Evolutionary conservation across 148 eudicot species (phyloP).

Genomic region (Arbutus unedo): DNA sequence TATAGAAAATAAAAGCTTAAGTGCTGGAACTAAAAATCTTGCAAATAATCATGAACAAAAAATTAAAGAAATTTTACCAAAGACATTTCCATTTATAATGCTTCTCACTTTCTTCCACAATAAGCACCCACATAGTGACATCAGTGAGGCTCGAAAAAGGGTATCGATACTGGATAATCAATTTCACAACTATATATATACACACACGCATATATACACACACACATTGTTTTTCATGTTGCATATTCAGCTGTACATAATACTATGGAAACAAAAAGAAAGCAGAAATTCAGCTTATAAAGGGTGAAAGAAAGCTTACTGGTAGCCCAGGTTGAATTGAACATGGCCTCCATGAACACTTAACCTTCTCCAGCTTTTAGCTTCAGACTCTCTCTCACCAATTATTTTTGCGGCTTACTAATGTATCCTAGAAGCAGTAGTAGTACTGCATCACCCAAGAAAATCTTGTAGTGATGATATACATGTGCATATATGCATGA

Average conservation of each 20-base stretch:
- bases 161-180: background rate
- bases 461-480: background rate
- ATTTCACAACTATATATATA: background rate
- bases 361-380: slow-evolving; percentile 10
- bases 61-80: background rate
- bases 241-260: background rate
- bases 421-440: background rate
- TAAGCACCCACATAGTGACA: background rate
- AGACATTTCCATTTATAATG: background rate
- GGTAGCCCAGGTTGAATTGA: slow-evolving; percentile 16
- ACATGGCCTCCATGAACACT: slow-evolving; percentile 18
- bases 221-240: background rate
- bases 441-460: background rate
- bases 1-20: background rate
- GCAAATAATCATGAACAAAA: background rate
- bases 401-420: background rate
- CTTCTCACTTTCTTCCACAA: background rate
- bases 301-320: slow-evolving; percentile 18
- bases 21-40: background rate
- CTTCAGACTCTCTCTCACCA: background rate
- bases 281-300: background rate
- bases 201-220: too few species aligned
- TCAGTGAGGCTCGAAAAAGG: background rate
- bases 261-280: background rate
- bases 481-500: background rate